A percentile compares a stretch with the other conserved stretches of the same genome.
Evolutionary conservation across 345 rosid genomes (phyloP).

Genomic region (Dovyalis caffra): DNA sequence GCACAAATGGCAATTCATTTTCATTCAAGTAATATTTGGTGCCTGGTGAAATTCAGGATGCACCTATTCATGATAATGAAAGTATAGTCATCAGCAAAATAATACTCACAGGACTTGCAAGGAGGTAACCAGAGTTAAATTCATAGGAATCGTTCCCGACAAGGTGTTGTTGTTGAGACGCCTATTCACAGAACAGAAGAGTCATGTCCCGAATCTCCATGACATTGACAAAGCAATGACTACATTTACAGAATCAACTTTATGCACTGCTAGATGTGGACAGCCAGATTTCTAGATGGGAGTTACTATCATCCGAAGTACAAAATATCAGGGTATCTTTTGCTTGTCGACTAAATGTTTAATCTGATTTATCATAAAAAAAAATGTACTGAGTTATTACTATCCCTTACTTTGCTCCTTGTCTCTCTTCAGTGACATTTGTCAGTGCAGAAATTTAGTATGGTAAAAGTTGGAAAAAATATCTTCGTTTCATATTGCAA

Average conservation of each 20-base stretch:
- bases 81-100: background rate
- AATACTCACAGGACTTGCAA: slow-evolving; percentile 80
- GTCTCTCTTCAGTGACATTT: background rate
- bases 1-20: slow-evolving; percentile 23
- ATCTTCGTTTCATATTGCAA: background rate
- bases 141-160: slow-evolving; percentile 54
- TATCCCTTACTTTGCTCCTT: background rate
- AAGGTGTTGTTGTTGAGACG: slow-evolving; percentile 77
- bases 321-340: background rate
- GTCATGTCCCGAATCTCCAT: slow-evolving; percentile 15
- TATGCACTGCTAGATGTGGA: background rate
- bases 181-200: slow-evolving; percentile 37
- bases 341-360: background rate
- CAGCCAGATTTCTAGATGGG: background rate
- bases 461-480: background rate
- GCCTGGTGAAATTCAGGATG: background rate
- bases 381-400: background rate
- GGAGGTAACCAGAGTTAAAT: slow-evolving; percentile 39
- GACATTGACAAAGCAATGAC: background rate
- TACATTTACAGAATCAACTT: background rate
- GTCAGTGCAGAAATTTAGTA: background rate
- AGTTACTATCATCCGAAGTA: background rate
- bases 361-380: background rate
- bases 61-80: background rate
- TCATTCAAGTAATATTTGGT: slow-evolving; percentile 4